These are phyloP conservation scores for Collybiopsis luxurians DNA, from an alignment of 768 basidiomycete genomes.

Conservation along the genomic window DNA sequence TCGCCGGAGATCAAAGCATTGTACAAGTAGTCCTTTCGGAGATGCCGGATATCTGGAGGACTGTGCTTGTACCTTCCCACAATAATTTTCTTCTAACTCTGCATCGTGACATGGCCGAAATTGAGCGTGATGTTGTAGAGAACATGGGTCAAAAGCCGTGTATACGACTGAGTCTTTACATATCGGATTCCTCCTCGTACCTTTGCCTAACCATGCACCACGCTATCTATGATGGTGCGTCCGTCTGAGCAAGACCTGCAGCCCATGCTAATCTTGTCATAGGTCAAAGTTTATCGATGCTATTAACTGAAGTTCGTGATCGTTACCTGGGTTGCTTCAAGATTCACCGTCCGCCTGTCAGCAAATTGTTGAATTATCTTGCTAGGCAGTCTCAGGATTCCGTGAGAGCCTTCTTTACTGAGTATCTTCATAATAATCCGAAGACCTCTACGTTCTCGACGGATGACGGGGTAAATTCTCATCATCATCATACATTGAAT, in stretches of 20 bases:
- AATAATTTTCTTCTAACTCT: not conserved
- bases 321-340: not conserved
- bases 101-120: not conserved
- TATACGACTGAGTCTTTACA: constrained; percentile 4
- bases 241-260: not conserved
- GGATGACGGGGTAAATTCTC: not conserved
- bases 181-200: not conserved
- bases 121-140: constrained; percentile 2
- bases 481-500: not conserved
- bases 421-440: not conserved
- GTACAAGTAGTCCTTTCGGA: not conserved
- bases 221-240: constrained; percentile 9
- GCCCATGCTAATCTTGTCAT: not conserved
- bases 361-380: constrained; percentile 3
- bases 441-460: not conserved
- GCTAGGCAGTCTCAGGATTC: not conserved
- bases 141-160: not conserved
- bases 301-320: constrained; percentile 5
- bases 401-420: constrained; percentile 1
- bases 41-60: constrained; percentile 1
- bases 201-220: constrained; percentile 8
- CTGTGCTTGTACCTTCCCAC: not conserved
- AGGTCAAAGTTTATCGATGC: constrained; percentile 7
- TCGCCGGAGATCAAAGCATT: constrained; percentile 3
- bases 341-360: not conserved